Conservation (phyloP, 768 basidiomycete genomes). For the Boletus tomentosulus region DNA sequence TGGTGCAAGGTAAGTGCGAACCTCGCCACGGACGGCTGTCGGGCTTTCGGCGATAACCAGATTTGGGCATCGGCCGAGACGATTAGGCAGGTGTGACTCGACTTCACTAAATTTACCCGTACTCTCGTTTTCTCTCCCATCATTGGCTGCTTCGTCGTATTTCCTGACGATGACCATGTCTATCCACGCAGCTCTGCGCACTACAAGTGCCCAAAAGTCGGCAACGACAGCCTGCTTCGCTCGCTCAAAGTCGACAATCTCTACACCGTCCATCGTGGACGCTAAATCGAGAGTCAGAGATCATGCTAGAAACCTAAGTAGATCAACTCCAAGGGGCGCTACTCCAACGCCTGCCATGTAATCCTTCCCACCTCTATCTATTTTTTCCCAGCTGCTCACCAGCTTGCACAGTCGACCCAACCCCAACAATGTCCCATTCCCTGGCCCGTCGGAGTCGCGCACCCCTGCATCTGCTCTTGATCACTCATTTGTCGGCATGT, state of each 20-base stretch:
- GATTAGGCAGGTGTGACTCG: constrained; percentile 17
- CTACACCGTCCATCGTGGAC: constrained; percentile 58
- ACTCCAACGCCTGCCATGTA: constrained; percentile 61
- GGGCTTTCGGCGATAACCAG: constrained; percentile 20
- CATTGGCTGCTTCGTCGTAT: constrained; percentile 1
- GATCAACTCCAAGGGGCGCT: constrained; percentile 57
- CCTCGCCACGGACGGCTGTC: neutral
- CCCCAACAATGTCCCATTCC: constrained; percentile 35
- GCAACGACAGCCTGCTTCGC: constrained; percentile 32
- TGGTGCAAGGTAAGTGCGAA: neutral
- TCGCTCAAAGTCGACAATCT: constrained; percentile 49
- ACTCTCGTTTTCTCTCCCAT: constrained; percentile 6
- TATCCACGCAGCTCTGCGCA: constrained; percentile 41
- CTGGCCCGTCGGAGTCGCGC: constrained; percentile 32
- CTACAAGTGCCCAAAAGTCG: constrained; percentile 37
- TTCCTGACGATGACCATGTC: constrained; percentile 35
- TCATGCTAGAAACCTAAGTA: constrained; percentile 71
- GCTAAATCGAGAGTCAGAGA: constrained; percentile 79
- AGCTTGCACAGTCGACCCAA: constrained; percentile 47
- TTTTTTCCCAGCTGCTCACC: constrained; percentile 30
- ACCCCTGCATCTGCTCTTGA: constrained; percentile 57
- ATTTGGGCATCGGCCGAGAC: constrained; percentile 26
- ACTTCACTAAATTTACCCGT: constrained; percentile 1
- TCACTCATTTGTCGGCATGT: constrained; percentile 87
- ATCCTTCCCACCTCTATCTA: constrained; percentile 19